phyloP scores from a whole-genome alignment of 176 grass and related monocot genomes.

The Oryza glumipatula region DNA sequence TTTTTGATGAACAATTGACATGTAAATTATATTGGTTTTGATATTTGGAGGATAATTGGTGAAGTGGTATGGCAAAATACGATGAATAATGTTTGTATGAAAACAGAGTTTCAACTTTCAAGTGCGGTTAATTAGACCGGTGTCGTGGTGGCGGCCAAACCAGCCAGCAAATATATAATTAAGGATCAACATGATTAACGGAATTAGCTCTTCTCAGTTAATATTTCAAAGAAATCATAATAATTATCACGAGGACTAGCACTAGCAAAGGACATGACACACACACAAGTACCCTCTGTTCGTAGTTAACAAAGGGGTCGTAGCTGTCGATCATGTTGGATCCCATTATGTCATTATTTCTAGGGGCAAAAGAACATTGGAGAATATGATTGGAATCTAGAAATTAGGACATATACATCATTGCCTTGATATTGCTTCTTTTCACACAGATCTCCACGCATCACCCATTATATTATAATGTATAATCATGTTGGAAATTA shows the following conservation, averaged over 20 bases:
- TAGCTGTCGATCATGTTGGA: conserved; percentile 6
- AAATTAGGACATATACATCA: background rate
- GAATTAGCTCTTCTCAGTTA: background rate
- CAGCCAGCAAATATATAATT: background rate
- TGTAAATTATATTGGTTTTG: too few relatives aligned
- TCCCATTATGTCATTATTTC: background rate
- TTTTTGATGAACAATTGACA: too few relatives aligned
- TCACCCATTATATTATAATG: background rate
- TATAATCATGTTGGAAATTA: background rate
- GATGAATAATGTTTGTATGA: too few relatives aligned
- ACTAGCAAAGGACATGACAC: background rate
- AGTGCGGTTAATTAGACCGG: too few relatives aligned
- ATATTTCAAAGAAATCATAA: background rate
- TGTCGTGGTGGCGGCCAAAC: too few relatives aligned
- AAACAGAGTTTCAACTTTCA: too few relatives aligned
- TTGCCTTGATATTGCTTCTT: background rate
- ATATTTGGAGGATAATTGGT: too few relatives aligned
- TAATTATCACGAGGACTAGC: background rate
- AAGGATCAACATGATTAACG: background rate
- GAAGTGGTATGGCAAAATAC: too few relatives aligned
- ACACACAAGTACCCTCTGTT: background rate
- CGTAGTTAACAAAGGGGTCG: background rate
- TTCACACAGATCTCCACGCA: background rate
- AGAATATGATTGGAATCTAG: conserved; percentile 23
- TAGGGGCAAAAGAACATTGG: background rate